These are phyloP conservation scores for Trichothecium roseum DNA, from an alignment of 2,329 filamentous ascomycete species.

Conservation along the genomic window DNA sequence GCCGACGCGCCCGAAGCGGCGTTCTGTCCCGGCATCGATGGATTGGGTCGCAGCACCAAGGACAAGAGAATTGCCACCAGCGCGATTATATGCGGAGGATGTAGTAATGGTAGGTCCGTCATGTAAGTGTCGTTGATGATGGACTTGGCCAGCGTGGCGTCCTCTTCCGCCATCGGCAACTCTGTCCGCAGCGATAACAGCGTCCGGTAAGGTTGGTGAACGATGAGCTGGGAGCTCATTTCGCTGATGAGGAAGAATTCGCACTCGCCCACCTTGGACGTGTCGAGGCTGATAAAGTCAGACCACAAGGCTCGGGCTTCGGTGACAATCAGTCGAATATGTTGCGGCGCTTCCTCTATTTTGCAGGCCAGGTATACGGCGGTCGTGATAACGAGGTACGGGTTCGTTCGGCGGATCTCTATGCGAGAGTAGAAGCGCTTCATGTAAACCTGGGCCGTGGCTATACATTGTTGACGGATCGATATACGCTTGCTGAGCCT, in stretches of 20 bases:
- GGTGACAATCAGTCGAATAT: slow-evolving; percentile 80
- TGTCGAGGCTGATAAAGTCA: slow-evolving; percentile 65
- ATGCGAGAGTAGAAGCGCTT: slow-evolving; percentile 88
- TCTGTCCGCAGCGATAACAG: slow-evolving; percentile 60
- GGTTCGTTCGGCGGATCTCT: slow-evolving; percentile 85
- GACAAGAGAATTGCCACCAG: slow-evolving; percentile 76
- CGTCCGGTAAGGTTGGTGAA: slow-evolving; percentile 84
- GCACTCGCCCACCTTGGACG: slow-evolving; percentile 81
- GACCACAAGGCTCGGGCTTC: slow-evolving; percentile 83
- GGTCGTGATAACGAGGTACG: slow-evolving; percentile 86
- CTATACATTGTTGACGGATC: slow-evolving; percentile 82
- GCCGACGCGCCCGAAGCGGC: slow-evolving; percentile 17
- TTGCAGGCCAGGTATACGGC: slow-evolving; percentile 94
- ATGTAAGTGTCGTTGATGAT: slow-evolving; percentile 90
- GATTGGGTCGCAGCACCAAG: slow-evolving; percentile 63
- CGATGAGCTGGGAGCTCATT: slow-evolving; percentile 79
- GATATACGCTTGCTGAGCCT: slow-evolving; percentile 77
- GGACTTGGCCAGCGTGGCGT: slow-evolving; percentile 65
- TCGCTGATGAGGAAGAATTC: slow-evolving; percentile 89
- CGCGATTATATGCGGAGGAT: slow-evolving; percentile 81
- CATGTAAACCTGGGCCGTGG: slow-evolving; percentile 89
- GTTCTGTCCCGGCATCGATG: slow-evolving; percentile 16
- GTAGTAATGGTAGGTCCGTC: slow-evolving; percentile 79
- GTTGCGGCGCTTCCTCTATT: slow-evolving; percentile 94
- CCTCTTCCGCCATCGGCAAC: slow-evolving; percentile 65